Percentiles rank a stretch among this genome's conserved stretches.
phyloP scores from a whole-genome alignment of 2,329 filamentous ascomycete species.

The Tolypocladium tundrense region DNA sequence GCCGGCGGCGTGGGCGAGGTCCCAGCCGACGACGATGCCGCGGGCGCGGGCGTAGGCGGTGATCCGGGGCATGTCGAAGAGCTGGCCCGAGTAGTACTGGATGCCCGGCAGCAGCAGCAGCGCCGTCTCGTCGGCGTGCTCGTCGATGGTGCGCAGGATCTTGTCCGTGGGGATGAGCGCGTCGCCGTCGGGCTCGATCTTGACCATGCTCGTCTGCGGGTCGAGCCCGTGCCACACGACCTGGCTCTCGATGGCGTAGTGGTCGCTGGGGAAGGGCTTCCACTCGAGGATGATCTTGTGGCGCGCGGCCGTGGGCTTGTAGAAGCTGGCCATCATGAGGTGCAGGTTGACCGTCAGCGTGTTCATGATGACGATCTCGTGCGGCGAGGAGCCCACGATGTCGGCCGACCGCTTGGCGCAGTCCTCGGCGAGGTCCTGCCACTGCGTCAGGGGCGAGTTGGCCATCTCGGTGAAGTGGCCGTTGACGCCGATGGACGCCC shows the following conservation, averaged over 20 bases:
- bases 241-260: constrained; percentile 80
- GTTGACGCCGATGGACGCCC: constrained; percentile 74
- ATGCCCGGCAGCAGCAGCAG: constrained; percentile 76
- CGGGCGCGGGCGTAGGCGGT: constrained; percentile 64
- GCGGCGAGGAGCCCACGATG: constrained; percentile 61
- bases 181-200: constrained; percentile 55
- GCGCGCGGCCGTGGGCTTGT: constrained; percentile 50
- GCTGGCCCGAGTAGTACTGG: constrained; percentile 86
- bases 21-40: constrained; percentile 73
- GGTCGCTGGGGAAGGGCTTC: constrained; percentile 80
- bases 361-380: constrained; percentile 81
- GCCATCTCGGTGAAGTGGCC: constrained; percentile 68
- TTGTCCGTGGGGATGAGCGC: constrained; percentile 59
- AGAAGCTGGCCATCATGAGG: constrained; percentile 76
- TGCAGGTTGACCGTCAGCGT: constrained; percentile 76
- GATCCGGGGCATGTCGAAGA: constrained; percentile 73
- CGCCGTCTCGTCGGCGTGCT: constrained; percentile 62
- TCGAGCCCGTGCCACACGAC: constrained; percentile 60
- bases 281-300: constrained; percentile 85
- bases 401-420: constrained; percentile 60
- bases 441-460: constrained; percentile 58
- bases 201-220: constrained; percentile 58
- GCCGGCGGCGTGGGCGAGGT: constrained; percentile 76
- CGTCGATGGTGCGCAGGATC: constrained; percentile 63
- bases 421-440: constrained; percentile 70